Percentiles rank a stretch among this genome's conserved stretches.
Evolutionary conservation across 2,329 filamentous ascomycete genomes (phyloP).

Genomic region (Ophiostoma pallidulum): DNA sequence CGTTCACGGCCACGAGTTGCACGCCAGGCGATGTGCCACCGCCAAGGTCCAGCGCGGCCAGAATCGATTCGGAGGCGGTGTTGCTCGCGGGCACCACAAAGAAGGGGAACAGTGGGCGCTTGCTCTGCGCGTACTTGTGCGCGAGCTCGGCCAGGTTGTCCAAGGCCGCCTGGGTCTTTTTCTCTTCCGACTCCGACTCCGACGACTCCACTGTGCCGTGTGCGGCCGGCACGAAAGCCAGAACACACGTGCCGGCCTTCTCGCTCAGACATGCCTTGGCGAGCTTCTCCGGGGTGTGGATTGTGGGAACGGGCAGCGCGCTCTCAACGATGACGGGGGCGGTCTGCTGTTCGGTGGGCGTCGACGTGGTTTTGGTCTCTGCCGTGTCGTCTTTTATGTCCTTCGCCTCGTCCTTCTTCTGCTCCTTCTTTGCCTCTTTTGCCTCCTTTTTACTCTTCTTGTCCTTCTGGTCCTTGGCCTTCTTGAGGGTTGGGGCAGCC

Average conservation of each 20-base stretch:
- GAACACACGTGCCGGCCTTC: slow-evolving; percentile 73
- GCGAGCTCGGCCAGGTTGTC: slow-evolving; percentile 61
- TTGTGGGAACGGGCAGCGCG: slow-evolving; percentile 54
- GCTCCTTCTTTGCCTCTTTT: slow-evolving; percentile 24
- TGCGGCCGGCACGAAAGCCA: slow-evolving; percentile 52
- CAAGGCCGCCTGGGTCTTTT: slow-evolving; percentile 46
- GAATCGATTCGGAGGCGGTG: slow-evolving; percentile 43
- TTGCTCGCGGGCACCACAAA: slow-evolving; percentile 59
- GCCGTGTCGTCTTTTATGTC: slow-evolving; percentile 30
- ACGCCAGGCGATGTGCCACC: slow-evolving; percentile 33
- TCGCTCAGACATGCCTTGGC: slow-evolving; percentile 61
- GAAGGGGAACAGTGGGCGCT: slow-evolving; percentile 71
- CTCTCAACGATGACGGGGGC: slow-evolving; percentile 40
- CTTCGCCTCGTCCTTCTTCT: slow-evolving; percentile 13
- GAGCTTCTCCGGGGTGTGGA: slow-evolving; percentile 56
- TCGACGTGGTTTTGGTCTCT: slow-evolving; percentile 3
- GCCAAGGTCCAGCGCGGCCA: slow-evolving; percentile 52
- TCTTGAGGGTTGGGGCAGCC: too few relatives aligned
- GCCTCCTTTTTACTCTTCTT: slow-evolving; percentile 30
- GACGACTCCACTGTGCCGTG: too few relatives aligned
- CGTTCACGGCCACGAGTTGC: slow-evolving; percentile 75
- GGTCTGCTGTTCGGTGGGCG: slow-evolving; percentile 33
- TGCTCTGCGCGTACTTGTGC: slow-evolving; percentile 59
- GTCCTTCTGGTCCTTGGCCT: slow-evolving; percentile 28
- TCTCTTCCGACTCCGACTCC: too few relatives aligned